Conservation (phyloP, 257 asterid species). For the Solanum neorickii region DNA sequence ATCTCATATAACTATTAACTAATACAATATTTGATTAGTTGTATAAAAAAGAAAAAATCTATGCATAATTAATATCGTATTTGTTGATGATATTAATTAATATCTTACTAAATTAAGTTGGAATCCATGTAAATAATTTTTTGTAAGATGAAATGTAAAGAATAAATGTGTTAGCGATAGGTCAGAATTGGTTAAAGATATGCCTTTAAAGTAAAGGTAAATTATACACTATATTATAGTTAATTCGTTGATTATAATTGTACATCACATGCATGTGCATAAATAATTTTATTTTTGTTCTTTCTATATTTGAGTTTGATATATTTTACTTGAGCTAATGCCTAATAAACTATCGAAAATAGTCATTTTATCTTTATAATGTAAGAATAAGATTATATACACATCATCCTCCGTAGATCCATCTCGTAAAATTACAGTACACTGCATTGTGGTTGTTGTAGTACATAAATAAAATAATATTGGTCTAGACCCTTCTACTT, state of each 20-base stretch:
- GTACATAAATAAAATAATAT: background rate
- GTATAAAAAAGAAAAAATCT: background rate
- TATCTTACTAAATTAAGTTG: background rate
- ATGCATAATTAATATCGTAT: background rate
- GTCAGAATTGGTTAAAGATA: background rate
- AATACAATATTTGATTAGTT: background rate
- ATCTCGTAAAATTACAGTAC: too few species aligned
- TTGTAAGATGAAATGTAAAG: background rate
- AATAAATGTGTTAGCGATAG: background rate
- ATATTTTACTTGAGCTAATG: background rate
- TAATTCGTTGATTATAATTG: background rate
- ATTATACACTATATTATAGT: background rate
- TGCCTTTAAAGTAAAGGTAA: background rate
- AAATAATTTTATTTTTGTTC: background rate
- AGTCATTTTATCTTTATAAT: accelerated
- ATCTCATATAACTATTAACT: background rate
- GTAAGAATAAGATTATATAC: accelerated
- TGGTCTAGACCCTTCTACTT: background rate
- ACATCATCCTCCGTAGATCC: too few species aligned
- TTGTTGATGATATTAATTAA: background rate
- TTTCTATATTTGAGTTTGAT: background rate
- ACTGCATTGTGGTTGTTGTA: too few species aligned
- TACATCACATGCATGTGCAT: background rate
- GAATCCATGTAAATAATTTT: background rate
- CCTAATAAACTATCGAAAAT: too few species aligned